A percentile compares a stretch with the other conserved stretches of the same genome.
phyloP scores from a whole-genome alignment of 1,139 yeast genomes.

The Arxiozyma slooffiae region DNA sequence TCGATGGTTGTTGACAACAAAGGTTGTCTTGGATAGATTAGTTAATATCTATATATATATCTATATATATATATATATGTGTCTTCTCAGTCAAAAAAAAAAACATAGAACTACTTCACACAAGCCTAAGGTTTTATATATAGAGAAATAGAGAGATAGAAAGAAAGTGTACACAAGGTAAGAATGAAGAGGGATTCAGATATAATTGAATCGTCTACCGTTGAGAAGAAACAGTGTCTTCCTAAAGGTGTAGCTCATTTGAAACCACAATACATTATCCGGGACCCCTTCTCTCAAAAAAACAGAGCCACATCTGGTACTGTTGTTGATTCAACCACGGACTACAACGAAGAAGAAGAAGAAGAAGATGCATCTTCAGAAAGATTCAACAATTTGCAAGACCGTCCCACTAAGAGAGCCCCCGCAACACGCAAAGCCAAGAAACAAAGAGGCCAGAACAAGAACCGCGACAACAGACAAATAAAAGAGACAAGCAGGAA shows the following conservation, averaged over 20 bases:
- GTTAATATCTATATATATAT: too few species aligned
- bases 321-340: slow-evolving; percentile 29
- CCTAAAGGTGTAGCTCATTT: slow-evolving; percentile 56
- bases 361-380: slow-evolving; percentile 37
- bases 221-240: slow-evolving; percentile 8
- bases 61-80: too few species aligned
- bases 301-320: slow-evolving; percentile 3
- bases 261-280: slow-evolving; percentile 50
- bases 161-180: not conserved
- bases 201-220: slow-evolving; percentile 2
- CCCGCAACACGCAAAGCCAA: slow-evolving; percentile 29
- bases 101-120: too few species aligned
- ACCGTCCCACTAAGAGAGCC: slow-evolving; percentile 28
- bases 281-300: slow-evolving; percentile 8
- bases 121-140: too few species aligned
- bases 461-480: slow-evolving; percentile 71
- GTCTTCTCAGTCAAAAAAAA: not conserved
- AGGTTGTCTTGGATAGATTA: too few species aligned
- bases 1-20: too few species aligned
- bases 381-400: slow-evolving; percentile 21
- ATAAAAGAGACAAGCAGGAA: slow-evolving; percentile 43
- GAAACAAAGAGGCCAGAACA: slow-evolving; percentile 70
- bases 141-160: not conserved
- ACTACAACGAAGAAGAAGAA: slow-evolving; percentile 22
- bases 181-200: slow-evolving; percentile 4